Conservation (phyloP, 2,329 filamentous ascomycete species). For the Fusarium goolgardi region DNA sequence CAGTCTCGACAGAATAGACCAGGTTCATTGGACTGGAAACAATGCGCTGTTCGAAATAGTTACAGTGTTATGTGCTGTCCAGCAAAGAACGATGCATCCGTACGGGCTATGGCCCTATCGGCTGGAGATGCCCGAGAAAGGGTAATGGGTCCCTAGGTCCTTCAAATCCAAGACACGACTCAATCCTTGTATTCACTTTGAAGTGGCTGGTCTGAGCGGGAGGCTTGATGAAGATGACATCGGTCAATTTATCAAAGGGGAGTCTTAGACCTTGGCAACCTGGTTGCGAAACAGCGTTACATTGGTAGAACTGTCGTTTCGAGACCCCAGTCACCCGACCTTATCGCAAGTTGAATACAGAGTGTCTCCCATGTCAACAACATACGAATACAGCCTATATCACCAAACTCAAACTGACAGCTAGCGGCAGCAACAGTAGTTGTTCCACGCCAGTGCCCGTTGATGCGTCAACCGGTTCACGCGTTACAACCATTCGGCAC, state of each 20-base stretch:
- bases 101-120: conserved; percentile 33
- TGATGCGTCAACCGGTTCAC: conserved; percentile 41
- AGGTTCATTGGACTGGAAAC: conserved; percentile 11
- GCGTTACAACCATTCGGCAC: conserved; percentile 19
- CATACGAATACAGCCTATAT: conserved; percentile 12
- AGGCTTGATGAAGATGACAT: conserved; percentile 27
- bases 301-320: conserved; percentile 36
- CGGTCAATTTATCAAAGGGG: conserved; percentile 30
- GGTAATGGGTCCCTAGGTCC: conserved; percentile 26
- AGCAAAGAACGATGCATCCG: conserved; percentile 12
- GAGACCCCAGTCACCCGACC: conserved; percentile 17
- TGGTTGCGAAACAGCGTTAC: conserved; percentile 40
- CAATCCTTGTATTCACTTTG: conserved; percentile 22
- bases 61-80: background rate
- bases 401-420: background rate
- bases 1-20: conserved; percentile 2
- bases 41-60: conserved; percentile 15
- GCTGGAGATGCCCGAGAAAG: conserved; percentile 33
- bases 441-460: conserved; percentile 21
- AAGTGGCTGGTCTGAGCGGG: conserved; percentile 27
- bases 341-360: conserved; percentile 6
- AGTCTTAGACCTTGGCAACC: conserved; percentile 28
- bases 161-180: conserved; percentile 32
- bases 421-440: background rate
- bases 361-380: conserved; percentile 12